Percentiles rank a stretch among this genome's conserved stretches.
These are phyloP conservation scores for Aspergillus incahuasiensis DNA, from an alignment of 495 filamentous ascomycete species.

Conservation along the genomic window DNA sequence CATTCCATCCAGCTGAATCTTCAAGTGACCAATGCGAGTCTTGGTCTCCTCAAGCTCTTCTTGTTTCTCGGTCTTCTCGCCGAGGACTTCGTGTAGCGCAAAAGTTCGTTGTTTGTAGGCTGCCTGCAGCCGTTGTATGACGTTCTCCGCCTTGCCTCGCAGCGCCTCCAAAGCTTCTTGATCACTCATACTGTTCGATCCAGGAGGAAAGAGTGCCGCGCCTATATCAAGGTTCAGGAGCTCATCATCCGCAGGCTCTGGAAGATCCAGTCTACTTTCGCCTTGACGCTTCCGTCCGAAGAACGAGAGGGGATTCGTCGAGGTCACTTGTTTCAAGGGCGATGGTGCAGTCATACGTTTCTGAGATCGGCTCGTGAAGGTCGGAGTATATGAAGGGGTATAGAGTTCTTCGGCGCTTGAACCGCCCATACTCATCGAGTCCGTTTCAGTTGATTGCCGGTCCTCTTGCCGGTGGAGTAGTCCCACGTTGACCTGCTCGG, in stretches of 20 bases:
- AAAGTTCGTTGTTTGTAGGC: constrained; percentile 64
- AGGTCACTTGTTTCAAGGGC: constrained; percentile 31
- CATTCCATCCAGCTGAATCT: constrained; percentile 73
- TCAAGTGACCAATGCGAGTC: constrained; percentile 59
- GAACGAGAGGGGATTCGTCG: constrained; percentile 33
- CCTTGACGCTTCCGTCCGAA: constrained; percentile 35
- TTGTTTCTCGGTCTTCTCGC: constrained; percentile 58
- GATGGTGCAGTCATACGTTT: constrained; percentile 31
- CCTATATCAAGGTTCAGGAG: constrained; percentile 61
- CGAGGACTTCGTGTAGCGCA: constrained; percentile 53
- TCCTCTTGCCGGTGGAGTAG: constrained; percentile 20
- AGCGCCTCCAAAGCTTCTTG: constrained; percentile 67
- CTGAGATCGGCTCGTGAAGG: constrained; percentile 26
- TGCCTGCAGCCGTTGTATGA: constrained; percentile 60
- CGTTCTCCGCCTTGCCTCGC: constrained; percentile 59
- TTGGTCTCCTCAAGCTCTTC: constrained; percentile 77
- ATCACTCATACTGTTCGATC: constrained; percentile 49
- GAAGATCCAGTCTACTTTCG: constrained; percentile 23
- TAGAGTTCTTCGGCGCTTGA: constrained; percentile 10
- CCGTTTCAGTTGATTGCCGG: constrained; percentile 14
- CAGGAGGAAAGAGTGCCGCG: constrained; percentile 57
- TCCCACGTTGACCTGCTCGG: constrained; percentile 42
- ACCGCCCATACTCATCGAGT: constrained; percentile 20
- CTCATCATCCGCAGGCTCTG: constrained; percentile 51
- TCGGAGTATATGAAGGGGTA: constrained; percentile 16